Evolutionary conservation across 257 asterid species (phyloP).

Genomic region (Solanum arcanum): DNA sequence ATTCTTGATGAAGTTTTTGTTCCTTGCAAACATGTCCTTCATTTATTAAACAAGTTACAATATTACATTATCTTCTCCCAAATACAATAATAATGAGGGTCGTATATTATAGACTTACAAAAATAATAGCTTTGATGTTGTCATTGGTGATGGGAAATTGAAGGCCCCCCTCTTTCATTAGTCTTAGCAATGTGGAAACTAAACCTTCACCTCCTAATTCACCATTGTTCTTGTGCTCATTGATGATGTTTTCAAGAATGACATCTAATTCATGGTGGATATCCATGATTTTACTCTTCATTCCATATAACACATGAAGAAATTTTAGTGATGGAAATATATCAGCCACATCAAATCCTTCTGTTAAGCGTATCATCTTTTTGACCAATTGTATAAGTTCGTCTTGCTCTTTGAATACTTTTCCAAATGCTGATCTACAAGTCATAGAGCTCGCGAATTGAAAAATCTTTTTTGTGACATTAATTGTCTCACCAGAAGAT

Average conservation of each 20-base stretch:
- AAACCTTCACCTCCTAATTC: not conserved
- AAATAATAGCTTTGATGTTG: not conserved
- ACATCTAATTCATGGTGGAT: not conserved
- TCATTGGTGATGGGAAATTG: not conserved
- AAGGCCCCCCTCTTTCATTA: not conserved
- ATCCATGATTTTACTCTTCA: not conserved
- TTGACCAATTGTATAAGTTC: not conserved
- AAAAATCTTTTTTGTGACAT: not conserved
- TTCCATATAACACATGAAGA: not conserved
- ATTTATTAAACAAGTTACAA: not conserved
- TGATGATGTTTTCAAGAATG: not conserved
- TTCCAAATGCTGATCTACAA: not conserved
- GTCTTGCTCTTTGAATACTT: not conserved
- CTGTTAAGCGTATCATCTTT: accelerated
- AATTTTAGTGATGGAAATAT: not conserved
- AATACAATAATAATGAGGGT: accelerated
- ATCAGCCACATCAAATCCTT: not conserved
- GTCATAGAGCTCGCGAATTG: not conserved
- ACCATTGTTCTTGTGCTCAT: not conserved
- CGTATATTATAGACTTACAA: not conserved
- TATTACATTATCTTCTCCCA: not conserved
- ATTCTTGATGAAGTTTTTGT: not conserved
- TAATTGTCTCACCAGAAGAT: not conserved
- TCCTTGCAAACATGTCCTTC: not conserved
- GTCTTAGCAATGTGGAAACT: not conserved